Conservation (phyloP, 352 stramenopile genomes). For the Phytophthora pistaciae region DNA sequence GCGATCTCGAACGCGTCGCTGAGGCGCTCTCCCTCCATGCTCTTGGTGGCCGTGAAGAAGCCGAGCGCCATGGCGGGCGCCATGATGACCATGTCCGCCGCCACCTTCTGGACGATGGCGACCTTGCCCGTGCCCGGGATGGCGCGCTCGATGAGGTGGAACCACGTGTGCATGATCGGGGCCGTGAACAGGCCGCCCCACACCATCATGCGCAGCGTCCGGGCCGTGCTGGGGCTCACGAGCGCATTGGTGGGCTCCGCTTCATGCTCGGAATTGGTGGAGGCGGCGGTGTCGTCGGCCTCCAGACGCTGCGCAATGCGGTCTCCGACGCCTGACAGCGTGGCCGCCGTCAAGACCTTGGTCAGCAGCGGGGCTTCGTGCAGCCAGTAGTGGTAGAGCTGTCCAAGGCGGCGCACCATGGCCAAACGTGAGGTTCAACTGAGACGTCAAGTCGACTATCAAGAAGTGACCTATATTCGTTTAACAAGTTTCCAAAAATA, state of each 20-base stretch:
- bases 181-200: slow-evolving; percentile 90
- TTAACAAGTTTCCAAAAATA: not conserved
- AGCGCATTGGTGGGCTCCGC: slow-evolving; percentile 3
- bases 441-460: not conserved
- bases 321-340: slow-evolving; percentile 57
- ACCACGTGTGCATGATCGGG: slow-evolving; percentile 92
- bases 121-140: slow-evolving; percentile 35
- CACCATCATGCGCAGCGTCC: slow-evolving; percentile 83
- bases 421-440: not conserved
- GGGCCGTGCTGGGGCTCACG: slow-evolving; percentile 37
- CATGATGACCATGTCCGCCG: slow-evolving; percentile 55
- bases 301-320: slow-evolving; percentile 55
- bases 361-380: slow-evolving; percentile 60
- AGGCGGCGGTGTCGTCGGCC: slow-evolving; percentile 3
- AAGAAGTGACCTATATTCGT: not conserved
- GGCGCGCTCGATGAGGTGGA: slow-evolving; percentile 79
- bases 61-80: slow-evolving; percentile 46
- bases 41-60: slow-evolving; percentile 55
- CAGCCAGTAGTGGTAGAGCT: slow-evolving; percentile 56
- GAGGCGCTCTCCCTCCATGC: slow-evolving; percentile 44
- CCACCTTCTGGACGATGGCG: slow-evolving; percentile 51
- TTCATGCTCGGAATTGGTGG: slow-evolving; percentile 3
- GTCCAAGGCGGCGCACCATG: slow-evolving; percentile 36
- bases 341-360: slow-evolving; percentile 57
- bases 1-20: slow-evolving; percentile 46